These are phyloP conservation scores for Pelargonium cotyledonis DNA, from an alignment of 441 rosid species.

Conservation along the genomic window DNA sequence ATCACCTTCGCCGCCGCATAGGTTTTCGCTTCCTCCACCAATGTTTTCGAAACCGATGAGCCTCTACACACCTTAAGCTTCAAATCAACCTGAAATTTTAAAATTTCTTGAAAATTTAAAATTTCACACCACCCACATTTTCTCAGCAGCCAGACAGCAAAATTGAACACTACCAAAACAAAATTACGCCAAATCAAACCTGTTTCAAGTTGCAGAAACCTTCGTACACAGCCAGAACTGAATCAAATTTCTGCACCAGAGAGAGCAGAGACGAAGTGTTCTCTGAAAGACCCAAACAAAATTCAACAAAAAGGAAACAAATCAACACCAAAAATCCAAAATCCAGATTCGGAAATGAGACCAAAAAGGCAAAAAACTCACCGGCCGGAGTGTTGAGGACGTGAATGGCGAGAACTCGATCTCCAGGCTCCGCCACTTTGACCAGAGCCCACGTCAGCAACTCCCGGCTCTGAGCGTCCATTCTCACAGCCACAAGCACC, in stretches of 20 bases:
- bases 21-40: conserved; percentile 68
- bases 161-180: neutral
- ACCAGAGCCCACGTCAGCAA: conserved; percentile 82
- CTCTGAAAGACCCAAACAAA: conserved; percentile 28
- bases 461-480: conserved; percentile 61
- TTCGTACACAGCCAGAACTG: conserved; percentile 68
- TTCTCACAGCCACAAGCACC: conserved; percentile 72
- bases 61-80: conserved; percentile 85
- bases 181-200: conserved; percentile 26
- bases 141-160: neutral
- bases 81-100: conserved; percentile 64
- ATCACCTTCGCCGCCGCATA: conserved; percentile 51
- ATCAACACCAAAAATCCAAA: neutral
- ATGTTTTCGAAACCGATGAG: conserved; percentile 47
- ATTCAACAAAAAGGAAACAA: neutral
- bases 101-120: neutral
- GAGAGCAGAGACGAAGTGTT: conserved; percentile 62
- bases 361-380: conserved; percentile 15
- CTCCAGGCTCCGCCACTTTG: conserved; percentile 76
- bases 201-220: conserved; percentile 95
- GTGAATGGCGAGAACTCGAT: conserved; percentile 78
- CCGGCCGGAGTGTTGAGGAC: conserved; percentile 56
- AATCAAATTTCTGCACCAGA: conserved; percentile 66
- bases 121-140: neutral
- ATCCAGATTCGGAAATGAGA: conserved; percentile 7